Conservation (phyloP, 805 yeast genomes). For the Saccharomycopsis javanensis region DNA sequence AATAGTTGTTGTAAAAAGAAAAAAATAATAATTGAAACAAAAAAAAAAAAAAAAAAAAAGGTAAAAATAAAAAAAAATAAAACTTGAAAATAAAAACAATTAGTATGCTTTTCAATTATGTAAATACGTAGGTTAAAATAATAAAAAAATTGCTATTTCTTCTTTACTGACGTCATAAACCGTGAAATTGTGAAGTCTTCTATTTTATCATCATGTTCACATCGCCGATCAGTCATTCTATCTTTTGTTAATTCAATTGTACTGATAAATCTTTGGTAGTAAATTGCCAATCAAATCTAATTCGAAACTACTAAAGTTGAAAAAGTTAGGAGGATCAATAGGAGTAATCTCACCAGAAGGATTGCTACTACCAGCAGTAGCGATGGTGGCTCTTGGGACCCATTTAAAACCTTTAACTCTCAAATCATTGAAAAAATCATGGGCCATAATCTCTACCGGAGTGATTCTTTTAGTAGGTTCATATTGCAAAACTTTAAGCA, state of each 20-base stretch:
- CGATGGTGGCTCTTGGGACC: slow-evolving; percentile 42
- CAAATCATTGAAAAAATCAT: slow-evolving; percentile 82
- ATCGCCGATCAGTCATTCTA: not conserved
- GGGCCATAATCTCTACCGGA: slow-evolving; percentile 76
- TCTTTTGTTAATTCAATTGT: not conserved
- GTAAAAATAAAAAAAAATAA: not conserved
- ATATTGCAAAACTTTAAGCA: slow-evolving; percentile 75
- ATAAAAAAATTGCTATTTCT: not conserved
- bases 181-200: not conserved
- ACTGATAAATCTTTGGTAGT: slow-evolving; percentile 15
- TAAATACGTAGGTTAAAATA: not conserved
- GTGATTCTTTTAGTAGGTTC: slow-evolving; percentile 78
- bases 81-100: not conserved
- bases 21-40: not conserved
- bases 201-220: not conserved
- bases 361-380: slow-evolving; percentile 1
- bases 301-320: slow-evolving; percentile 67
- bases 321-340: slow-evolving; percentile 38
- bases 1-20: not conserved
- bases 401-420: slow-evolving; percentile 41
- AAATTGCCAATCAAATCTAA: slow-evolving; percentile 34
- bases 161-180: not conserved
- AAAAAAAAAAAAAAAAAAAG: not conserved
- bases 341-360: slow-evolving; percentile 26
- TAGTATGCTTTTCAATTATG: not conserved